phyloP scores from a whole-genome alignment of 345 rosid genomes.

The Lumnitzera racemosa region DNA sequence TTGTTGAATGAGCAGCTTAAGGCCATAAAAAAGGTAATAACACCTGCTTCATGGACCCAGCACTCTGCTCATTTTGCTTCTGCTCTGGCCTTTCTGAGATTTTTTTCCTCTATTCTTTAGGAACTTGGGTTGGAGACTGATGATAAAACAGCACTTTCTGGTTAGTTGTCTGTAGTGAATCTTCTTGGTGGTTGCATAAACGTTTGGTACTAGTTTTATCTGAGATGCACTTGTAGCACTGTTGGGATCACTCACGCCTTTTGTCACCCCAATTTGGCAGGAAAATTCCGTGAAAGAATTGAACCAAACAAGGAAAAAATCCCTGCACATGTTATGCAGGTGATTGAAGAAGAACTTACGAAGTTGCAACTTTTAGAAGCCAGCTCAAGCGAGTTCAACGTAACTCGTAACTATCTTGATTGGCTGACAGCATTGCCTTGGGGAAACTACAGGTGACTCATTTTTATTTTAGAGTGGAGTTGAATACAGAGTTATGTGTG shows the following conservation, averaged over 20 bases:
- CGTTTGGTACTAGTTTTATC: not conserved
- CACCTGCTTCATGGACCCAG: not conserved
- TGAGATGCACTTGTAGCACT: not conserved
- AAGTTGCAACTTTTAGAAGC: constrained; percentile 97
- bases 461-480: not conserved
- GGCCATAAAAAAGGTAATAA: constrained; percentile 91
- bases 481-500: not conserved
- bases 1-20: constrained; percentile 97
- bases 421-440: constrained; percentile 96
- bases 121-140: constrained; percentile 98
- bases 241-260: not conserved
- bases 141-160: constrained; percentile 96
- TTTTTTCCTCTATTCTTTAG: constrained; percentile 30
- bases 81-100: not conserved
- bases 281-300: constrained; percentile 87
- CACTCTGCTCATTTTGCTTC: not conserved
- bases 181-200: not conserved
- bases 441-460: constrained; percentile 83
- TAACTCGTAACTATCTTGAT: constrained; percentile 97
- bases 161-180: constrained; percentile 6
- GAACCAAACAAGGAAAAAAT: constrained; percentile 80
- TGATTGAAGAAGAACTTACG: constrained; percentile 95
- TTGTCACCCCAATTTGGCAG: constrained; percentile 32
- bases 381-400: constrained; percentile 99
- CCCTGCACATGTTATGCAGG: constrained; percentile 87